phyloP scores from a whole-genome alignment of 305 asterid species.

The Fraxinus xanthoxyloides region DNA sequence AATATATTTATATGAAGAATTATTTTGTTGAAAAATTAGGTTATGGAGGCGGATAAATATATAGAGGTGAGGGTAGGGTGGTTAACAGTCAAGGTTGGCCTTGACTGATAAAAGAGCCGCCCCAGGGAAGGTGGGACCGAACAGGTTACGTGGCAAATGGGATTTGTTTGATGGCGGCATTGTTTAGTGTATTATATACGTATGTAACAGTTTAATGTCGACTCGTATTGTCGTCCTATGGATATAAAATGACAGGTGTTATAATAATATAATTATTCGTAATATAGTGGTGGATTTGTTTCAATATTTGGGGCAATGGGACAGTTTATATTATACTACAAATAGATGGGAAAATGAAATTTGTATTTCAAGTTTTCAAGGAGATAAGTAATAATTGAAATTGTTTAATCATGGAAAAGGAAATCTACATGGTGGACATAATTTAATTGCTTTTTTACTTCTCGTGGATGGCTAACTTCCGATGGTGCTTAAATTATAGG shows the following conservation, averaged over 20 bases:
- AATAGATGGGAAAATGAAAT: not conserved
- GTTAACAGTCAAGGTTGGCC: not conserved
- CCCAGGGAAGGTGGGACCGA: slow-evolving; percentile 4
- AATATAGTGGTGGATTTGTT: not conserved
- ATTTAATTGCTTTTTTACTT: not conserved
- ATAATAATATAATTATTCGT: not conserved
- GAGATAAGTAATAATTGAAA: not conserved
- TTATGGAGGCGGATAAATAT: not conserved
- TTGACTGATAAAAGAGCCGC: slow-evolving; percentile 10
- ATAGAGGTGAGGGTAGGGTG: not conserved
- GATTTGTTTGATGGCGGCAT: not conserved
- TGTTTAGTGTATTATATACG: not conserved
- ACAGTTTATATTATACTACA: not conserved
- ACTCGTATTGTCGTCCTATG: not conserved
- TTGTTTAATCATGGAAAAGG: not conserved
- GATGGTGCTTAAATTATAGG: too few relatives aligned
- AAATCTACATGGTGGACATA: not conserved
- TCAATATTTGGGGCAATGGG: not conserved
- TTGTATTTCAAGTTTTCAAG: not conserved
- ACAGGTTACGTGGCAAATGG: not conserved
- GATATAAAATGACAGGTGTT: not conserved
- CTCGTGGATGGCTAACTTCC: too few relatives aligned
- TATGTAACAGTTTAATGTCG: not conserved
- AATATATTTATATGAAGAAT: not conserved
- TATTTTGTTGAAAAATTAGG: not conserved